Percentiles rank a stretch among this genome's conserved stretches.
These are phyloP conservation scores for Ogataea wickerhamii DNA, from an alignment of 805 yeast genomes.

Conservation along the genomic window DNA sequence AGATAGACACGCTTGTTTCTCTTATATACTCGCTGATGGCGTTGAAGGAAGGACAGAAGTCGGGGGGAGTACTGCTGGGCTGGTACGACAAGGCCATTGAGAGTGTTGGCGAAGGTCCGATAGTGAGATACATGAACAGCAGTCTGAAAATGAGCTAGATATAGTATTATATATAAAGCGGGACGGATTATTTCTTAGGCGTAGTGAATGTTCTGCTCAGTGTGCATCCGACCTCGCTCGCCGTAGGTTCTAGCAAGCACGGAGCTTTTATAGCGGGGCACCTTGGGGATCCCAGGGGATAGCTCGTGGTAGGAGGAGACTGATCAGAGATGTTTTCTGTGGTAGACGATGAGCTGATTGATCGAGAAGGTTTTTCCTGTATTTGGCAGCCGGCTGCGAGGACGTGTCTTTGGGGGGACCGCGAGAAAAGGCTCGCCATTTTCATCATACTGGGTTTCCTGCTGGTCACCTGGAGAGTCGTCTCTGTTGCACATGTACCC, in stretches of 20 bases:
- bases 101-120: conserved; percentile 81
- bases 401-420: conserved; percentile 3
- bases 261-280: conserved; percentile 10
- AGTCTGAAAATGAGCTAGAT: conserved; percentile 24
- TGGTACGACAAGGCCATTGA: conserved; percentile 94
- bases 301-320: conserved; percentile 10
- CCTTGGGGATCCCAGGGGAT: conserved; percentile 13
- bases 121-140: conserved; percentile 82
- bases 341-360: conserved; percentile 14
- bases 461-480: conserved; percentile 5
- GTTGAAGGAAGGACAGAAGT: conserved; percentile 70
- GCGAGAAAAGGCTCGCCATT: conserved; percentile 9
- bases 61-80: conserved; percentile 77
- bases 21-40: conserved; percentile 85
- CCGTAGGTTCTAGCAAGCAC: conserved; percentile 11
- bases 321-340: conserved; percentile 6
- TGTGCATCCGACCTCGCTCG: conserved; percentile 17
- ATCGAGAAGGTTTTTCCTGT: conserved; percentile 11
- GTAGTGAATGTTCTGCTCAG: conserved; percentile 9
- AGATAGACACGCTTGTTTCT: conserved; percentile 76
- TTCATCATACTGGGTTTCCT: conserved; percentile 12
- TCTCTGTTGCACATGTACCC: too few species aligned
- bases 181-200: background rate
- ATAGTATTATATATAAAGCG: background rate
- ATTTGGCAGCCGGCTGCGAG: conserved; percentile 4